Evolutionary conservation across 371 early-diverging fungal genomes (phyloP).

Genomic region (Haplosporangium sp.): DNA sequence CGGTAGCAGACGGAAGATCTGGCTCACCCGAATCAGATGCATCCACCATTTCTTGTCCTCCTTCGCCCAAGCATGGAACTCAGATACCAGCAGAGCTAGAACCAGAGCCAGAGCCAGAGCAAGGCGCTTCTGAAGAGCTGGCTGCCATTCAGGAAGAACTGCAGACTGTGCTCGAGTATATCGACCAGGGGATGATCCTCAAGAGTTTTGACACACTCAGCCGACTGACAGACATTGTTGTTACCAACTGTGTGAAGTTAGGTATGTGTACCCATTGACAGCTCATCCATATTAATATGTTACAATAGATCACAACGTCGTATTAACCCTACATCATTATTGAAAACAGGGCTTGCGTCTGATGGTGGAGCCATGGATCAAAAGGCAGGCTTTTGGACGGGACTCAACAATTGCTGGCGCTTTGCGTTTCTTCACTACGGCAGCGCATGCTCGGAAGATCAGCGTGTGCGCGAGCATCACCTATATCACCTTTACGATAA

Average conservation of each 20-base stretch:
- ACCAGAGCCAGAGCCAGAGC: conserved; percentile 6
- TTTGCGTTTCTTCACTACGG: conserved; percentile 76
- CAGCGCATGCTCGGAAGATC: conserved; percentile 66
- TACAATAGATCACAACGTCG: background rate
- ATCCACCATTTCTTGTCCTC: conserved; percentile 29
- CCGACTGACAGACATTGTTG: conserved; percentile 76
- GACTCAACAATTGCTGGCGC: conserved; percentile 84
- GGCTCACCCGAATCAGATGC: conserved; percentile 24
- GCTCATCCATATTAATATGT: background rate
- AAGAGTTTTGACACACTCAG: conserved; percentile 81
- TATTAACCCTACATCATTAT: conserved; percentile 53
- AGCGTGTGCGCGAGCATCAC: conserved; percentile 68
- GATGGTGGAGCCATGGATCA: conserved; percentile 35
- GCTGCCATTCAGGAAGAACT: conserved; percentile 78
- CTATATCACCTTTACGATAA: conserved; percentile 70
- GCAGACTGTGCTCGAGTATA: conserved; percentile 76
- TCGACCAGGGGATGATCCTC: conserved; percentile 72
- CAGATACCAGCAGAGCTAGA: background rate
- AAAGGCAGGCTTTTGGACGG: conserved; percentile 80
- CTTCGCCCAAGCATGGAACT: background rate
- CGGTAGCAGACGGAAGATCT: background rate
- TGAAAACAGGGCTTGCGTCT: conserved; percentile 19
- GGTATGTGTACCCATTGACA: conserved; percentile 57
- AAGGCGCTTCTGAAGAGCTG: conserved; percentile 39
- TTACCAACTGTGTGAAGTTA: conserved; percentile 76